These are phyloP conservation scores for Tulasnella sp. DNA, from an alignment of 768 basidiomycete species.

Conservation along the genomic window DNA sequence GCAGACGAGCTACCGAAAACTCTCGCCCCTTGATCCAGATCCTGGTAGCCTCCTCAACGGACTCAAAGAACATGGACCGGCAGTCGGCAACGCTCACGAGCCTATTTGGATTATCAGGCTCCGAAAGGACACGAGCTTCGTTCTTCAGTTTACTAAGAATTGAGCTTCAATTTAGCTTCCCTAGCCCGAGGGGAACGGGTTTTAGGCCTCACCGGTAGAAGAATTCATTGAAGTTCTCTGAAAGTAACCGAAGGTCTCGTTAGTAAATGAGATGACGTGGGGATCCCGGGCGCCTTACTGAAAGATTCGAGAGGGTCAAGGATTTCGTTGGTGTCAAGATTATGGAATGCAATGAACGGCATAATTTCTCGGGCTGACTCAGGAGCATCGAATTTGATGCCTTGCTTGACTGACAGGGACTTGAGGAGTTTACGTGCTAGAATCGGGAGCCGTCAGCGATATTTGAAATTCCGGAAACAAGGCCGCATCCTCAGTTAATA, in stretches of 20 bases:
- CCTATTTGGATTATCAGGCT: slow-evolving; percentile 67
- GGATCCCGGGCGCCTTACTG: slow-evolving; percentile 48
- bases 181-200: neutral
- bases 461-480: neutral
- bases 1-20: slow-evolving; percentile 72
- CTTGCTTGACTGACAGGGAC: slow-evolving; percentile 89
- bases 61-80: slow-evolving; percentile 91
- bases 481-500: slow-evolving; percentile 39
- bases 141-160: slow-evolving; percentile 74
- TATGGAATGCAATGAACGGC: slow-evolving; percentile 85
- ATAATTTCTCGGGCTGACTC: slow-evolving; percentile 81
- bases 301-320: slow-evolving; percentile 78
- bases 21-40: slow-evolving; percentile 98
- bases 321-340: slow-evolving; percentile 77
- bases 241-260: neutral
- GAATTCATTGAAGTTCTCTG: slow-evolving; percentile 91
- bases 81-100: slow-evolving; percentile 92
- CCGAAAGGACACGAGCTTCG: slow-evolving; percentile 68
- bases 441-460: slow-evolving; percentile 12
- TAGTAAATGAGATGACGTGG: neutral
- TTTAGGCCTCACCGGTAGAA: slow-evolving; percentile 60
- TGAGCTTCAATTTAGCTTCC: neutral
- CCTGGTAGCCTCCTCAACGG: slow-evolving; percentile 75
- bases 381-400: slow-evolving; percentile 84
- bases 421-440: slow-evolving; percentile 80